Evolutionary conservation across 768 basidiomycete species (phyloP).

Genomic region (Nidula microcarpa): DNA sequence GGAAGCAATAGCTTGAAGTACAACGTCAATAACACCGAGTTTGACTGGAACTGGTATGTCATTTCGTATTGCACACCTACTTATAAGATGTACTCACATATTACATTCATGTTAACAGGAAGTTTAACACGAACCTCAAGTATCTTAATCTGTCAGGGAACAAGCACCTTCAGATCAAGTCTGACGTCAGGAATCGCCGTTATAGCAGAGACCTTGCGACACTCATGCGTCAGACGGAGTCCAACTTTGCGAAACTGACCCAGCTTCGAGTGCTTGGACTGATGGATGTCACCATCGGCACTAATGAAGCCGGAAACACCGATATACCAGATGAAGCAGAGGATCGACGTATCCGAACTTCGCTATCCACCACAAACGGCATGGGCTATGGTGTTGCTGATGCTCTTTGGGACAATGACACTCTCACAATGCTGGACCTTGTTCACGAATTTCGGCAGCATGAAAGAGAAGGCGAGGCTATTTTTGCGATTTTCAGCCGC

Average conservation of each 20-base stretch:
- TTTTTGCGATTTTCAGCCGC: conserved; percentile 96
- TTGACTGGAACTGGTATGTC: conserved; percentile 97
- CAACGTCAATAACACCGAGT: conserved; percentile 97
- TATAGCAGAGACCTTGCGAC: conserved; percentile 16
- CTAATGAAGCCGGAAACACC: conserved; percentile 40
- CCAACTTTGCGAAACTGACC: conserved; percentile 85
- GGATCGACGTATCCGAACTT: conserved; percentile 89
- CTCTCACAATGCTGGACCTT: conserved; percentile 87
- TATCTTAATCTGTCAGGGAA: conserved; percentile 98
- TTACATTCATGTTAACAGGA: conserved; percentile 49
- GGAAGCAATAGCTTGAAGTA: conserved; percentile 94
- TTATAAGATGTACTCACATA: neutral
- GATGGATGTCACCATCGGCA: conserved; percentile 91
- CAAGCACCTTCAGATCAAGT: conserved; percentile 93
- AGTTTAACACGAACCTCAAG: conserved; percentile 88
- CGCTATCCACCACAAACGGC: conserved; percentile 79
- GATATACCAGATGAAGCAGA: conserved; percentile 83
- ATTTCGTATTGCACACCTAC: neutral
- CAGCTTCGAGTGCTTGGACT: conserved; percentile 90
- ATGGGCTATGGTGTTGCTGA: conserved; percentile 98
- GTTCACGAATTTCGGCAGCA: conserved; percentile 79
- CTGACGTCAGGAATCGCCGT: conserved; percentile 46
- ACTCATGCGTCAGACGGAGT: conserved; percentile 40
- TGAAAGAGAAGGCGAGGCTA: conserved; percentile 64
- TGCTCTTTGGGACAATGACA: conserved; percentile 75